These are phyloP conservation scores for Suhomyces anneliseae DNA, from an alignment of 1,139 yeast species.

Conservation along the genomic window DNA sequence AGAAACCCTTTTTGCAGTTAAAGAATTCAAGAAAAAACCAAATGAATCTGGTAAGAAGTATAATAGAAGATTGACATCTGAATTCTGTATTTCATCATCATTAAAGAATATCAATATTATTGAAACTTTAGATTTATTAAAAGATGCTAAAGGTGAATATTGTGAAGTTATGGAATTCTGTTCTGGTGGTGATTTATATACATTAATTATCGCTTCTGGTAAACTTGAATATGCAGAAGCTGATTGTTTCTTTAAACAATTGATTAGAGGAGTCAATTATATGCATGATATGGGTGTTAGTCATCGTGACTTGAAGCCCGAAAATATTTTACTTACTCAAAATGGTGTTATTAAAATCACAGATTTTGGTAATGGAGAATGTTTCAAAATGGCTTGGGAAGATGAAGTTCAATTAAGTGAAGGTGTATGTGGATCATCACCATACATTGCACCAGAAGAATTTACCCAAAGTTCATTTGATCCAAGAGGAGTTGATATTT, in stretches of 20 bases:
- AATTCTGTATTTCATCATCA: constrained; percentile 51
- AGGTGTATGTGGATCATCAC: constrained; percentile 87
- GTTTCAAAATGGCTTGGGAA: constrained; percentile 98
- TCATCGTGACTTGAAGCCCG: constrained; percentile 94
- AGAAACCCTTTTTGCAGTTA: constrained; percentile 47
- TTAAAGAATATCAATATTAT: constrained; percentile 59
- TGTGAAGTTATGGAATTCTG: constrained; percentile 98
- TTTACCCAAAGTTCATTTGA: constrained; percentile 75
- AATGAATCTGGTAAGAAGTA: constrained; percentile 47
- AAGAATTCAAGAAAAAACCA: constrained; percentile 45
- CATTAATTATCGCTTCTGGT: constrained; percentile 81
- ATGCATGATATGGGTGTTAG: constrained; percentile 98
- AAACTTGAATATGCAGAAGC: constrained; percentile 85
- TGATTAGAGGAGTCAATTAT: constrained; percentile 86
- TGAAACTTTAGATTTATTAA: constrained; percentile 79
- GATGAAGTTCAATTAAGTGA: constrained; percentile 75
- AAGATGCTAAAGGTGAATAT: constrained; percentile 89
- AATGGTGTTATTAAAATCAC: constrained; percentile 83
- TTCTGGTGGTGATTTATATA: constrained; percentile 90
- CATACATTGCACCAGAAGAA: constrained; percentile 97
- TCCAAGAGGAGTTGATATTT: constrained; percentile 87
- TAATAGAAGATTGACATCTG: constrained; percentile 45
- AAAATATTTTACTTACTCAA: constrained; percentile 77
- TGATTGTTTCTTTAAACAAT: constrained; percentile 92
- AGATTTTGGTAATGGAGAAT: constrained; percentile 94